A percentile compares a stretch with the other conserved stretches of the same genome.
Evolutionary conservation across 1,284 basidiomycete genomes (phyloP).

Genomic region (Grifola frondosa): DNA sequence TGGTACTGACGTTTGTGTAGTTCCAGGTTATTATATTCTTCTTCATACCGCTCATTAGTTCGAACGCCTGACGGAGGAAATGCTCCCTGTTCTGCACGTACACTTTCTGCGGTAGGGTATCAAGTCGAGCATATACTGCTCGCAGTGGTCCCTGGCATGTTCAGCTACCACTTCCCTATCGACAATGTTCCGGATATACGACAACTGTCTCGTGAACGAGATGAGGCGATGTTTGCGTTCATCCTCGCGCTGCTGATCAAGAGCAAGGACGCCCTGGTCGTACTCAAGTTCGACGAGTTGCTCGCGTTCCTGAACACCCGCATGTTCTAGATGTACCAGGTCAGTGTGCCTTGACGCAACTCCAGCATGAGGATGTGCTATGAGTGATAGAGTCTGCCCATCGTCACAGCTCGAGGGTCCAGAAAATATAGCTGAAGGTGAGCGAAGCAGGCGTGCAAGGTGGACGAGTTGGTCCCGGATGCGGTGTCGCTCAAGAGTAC

Average conservation of each 20-base stretch:
- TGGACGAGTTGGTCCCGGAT: slow-evolving; percentile 82
- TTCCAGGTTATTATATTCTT: slow-evolving; percentile 49
- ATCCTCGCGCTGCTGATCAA: slow-evolving; percentile 83
- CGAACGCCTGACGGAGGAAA: too few relatives aligned
- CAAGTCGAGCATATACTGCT: slow-evolving; percentile 95
- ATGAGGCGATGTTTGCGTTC: slow-evolving; percentile 97
- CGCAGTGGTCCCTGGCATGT: slow-evolving; percentile 98
- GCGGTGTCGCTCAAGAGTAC: slow-evolving; percentile 81
- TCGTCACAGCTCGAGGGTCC: slow-evolving; percentile 27
- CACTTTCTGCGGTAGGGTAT: slow-evolving; percentile 93
- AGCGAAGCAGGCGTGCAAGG: slow-evolving; percentile 32
- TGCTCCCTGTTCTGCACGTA: slow-evolving; percentile 83
- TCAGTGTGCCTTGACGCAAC: too few relatives aligned
- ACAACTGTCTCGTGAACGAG: slow-evolving; percentile 92
- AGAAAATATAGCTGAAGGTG: slow-evolving; percentile 27
- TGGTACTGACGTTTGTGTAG: slow-evolving; percentile 35
- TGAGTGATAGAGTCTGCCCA: too few relatives aligned
- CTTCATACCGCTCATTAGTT: slow-evolving; percentile 60
- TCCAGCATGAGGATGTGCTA: too few relatives aligned
- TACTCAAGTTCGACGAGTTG: slow-evolving; percentile 86
- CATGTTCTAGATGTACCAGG: slow-evolving; percentile 80
- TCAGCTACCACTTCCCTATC: slow-evolving; percentile 94
- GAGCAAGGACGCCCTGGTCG: slow-evolving; percentile 78
- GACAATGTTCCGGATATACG: too few relatives aligned
- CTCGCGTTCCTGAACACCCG: slow-evolving; percentile 77